phyloP scores from a whole-genome alignment of 495 filamentous ascomycete genomes.

The Talaromyces wortmannii region DNA sequence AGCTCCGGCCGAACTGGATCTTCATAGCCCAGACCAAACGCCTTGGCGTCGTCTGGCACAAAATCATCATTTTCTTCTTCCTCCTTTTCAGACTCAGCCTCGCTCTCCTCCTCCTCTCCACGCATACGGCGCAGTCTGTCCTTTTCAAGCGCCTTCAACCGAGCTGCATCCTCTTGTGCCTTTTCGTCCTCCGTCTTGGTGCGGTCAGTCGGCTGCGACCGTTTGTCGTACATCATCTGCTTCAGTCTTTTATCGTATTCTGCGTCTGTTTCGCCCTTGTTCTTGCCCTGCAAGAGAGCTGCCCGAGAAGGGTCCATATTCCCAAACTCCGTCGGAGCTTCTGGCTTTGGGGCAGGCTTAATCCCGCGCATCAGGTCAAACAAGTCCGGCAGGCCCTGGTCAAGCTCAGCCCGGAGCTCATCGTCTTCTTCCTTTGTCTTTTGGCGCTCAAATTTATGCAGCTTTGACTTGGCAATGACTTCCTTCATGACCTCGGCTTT shows the following conservation, averaged over 20 bases:
- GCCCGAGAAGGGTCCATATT: constrained; percentile 54
- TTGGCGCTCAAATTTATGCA: constrained; percentile 89
- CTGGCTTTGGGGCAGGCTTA: constrained; percentile 32
- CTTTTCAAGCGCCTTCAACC: constrained; percentile 73
- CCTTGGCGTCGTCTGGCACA: constrained; percentile 43
- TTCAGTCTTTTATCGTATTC: constrained; percentile 80
- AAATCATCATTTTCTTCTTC: constrained; percentile 36
- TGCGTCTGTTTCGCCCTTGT: constrained; percentile 59
- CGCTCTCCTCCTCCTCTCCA: constrained; percentile 28
- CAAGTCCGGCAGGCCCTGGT: constrained; percentile 72
- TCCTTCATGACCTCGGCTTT: constrained; percentile 97
- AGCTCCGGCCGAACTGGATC: constrained; percentile 25
- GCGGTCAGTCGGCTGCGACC: constrained; percentile 75
- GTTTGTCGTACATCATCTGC: constrained; percentile 73
- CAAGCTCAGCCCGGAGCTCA: constrained; percentile 73
- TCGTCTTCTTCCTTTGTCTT: constrained; percentile 90
- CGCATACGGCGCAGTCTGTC: constrained; percentile 50
- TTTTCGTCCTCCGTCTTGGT: constrained; percentile 91
- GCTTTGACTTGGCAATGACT: constrained; percentile 94
- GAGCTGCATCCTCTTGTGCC: constrained; percentile 62
- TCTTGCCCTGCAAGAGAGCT: constrained; percentile 51
- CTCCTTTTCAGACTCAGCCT: constrained; percentile 33
- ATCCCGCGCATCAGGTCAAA: constrained; percentile 60
- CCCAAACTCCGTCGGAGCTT: constrained; percentile 28
- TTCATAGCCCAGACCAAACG: constrained; percentile 45